Base-by-base conservation (phyloP, 2,329 filamentous ascomycete genomes). In the Lasiodiplodia theobromae region DNA sequence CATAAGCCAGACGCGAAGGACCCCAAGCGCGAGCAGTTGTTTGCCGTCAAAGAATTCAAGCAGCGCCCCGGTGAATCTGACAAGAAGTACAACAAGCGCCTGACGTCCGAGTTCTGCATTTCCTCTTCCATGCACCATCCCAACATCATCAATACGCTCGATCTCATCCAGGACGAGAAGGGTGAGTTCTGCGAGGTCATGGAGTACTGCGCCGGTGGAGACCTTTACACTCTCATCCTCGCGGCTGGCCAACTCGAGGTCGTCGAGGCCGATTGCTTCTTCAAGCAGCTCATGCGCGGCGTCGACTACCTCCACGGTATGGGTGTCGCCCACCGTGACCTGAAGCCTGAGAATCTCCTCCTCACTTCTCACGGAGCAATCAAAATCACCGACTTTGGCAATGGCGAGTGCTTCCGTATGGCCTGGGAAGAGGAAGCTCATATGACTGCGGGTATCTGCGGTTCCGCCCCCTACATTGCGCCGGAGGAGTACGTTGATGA, bases 231-330 rank as follows among this genome's bases (percentile, higher is more conserved):
- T 0, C 86, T 99, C 5, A 92, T 99, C 23, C 88, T 98, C 37
- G 90, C 96, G 7, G 93, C 94, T 47, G 93, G 93, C 69, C 97
- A 97, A 80, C 89, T 99, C 23, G 94, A 96, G 78, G 93, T 96
- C 37, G 86, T 89, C 70, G 96, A 99, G 81, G 95, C 96, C 70
- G 96, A 99, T 79, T 99, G 96, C 82, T 96, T 96, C 80, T 99
- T 99, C 86, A 97, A 98, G 83, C 96, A 99, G 81, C 90, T 98
- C 81, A 98, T 99, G 95, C 92, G 96, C 68, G 96, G 96, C 71
- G 96, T 99, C 65, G 95, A 98, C 81, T 99, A 99, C 80, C 94
- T 99, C 84, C 96, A 99, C 81, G 95, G 98, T 78, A 99, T 98
- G 96, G 96, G 96, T 68, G 96, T 99, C 31, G 95, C 96, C 14